Evolutionary conservation across 257 asterid genomes (phyloP), one percentile per base, ranked within the genome.

Genomic region (Scutellaria galericulata): DNA sequence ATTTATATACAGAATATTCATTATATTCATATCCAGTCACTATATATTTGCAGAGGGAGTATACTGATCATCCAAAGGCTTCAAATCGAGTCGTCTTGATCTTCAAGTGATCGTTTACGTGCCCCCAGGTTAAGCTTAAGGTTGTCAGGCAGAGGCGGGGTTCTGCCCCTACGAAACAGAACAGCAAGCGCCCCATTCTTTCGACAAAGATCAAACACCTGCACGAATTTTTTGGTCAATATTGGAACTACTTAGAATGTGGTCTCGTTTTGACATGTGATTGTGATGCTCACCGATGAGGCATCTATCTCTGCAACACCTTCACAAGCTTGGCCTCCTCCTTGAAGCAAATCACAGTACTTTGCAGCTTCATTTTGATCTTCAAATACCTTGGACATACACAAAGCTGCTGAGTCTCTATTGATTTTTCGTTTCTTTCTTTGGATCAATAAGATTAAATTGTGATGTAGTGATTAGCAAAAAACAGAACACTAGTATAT

Each of bases 291-390:
- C 80, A 93, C 98, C 42, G 96, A 91, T 27, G 96, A 89, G 66
- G 98, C 98, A 65, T 93, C 98, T 66, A 93, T 88, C 86, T 93
- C 97, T 48, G 97, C 97, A 50, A 91, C 88, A 42, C 94, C 97
- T 86, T 89, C 98, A 45, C 98, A 93, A 5, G 68, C 77, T 84
- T 88, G 96, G 58, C 95, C 98, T 59, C 97, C 97, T 42, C 98
- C 98, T 79, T 93, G 95, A 39, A 93, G 97, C 86, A 93, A 76
- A 79, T 87, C 97, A 41, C 98, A 93, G 74, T 93, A 93, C 71
- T 50, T 87, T 55, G 89, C 96, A 70, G 98, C 97, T 73, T 93
- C 98, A 58, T 84, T 84, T 85, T 88, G 84, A 78, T 93, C 98
- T 74, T 93, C 98, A 79, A 93, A 93, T 62, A 91, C 96, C 98